Percentiles rank a stretch among this genome's conserved stretches.
Conservation (phyloP, 257 asterid species). For the Lantana camara region DNA sequence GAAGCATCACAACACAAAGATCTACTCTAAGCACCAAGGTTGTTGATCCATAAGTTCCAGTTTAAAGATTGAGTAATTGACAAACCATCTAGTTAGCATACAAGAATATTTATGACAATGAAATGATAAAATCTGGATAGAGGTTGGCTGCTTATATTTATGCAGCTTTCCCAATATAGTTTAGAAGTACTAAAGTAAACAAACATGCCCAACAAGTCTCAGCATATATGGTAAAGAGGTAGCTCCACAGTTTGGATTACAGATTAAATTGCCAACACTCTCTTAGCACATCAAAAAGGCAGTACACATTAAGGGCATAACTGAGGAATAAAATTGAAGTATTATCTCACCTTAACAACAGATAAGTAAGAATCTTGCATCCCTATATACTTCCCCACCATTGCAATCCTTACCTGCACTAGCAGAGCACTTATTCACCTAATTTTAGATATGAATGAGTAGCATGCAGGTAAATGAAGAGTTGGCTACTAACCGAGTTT, state of each 20-base stretch:
- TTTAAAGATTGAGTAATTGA: neutral
- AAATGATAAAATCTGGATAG: neutral
- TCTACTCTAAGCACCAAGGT: neutral
- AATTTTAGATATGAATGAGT: conserved; percentile 10
- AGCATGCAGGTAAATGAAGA: conserved; percentile 8
- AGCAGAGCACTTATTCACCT: conserved; percentile 24
- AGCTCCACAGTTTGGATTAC: neutral
- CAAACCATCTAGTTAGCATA: neutral
- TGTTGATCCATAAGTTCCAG: neutral
- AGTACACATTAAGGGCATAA: conserved; percentile 14
- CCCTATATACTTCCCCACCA: conserved; percentile 99
- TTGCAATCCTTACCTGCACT: conserved; percentile 86
- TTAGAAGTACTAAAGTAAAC: neutral
- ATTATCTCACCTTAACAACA: conserved; percentile 76
- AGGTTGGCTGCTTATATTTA: neutral
- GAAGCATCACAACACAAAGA: conserved; percentile 6
- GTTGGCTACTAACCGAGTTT: conserved; percentile 59
- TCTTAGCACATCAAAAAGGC: neutral
- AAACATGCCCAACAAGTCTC: neutral
- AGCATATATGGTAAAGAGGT: neutral
- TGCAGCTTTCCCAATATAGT: neutral
- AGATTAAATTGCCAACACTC: neutral
- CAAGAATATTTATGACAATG: neutral
- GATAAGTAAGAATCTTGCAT: conserved; percentile 93
- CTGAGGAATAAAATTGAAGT: conserved; percentile 2